Base-by-base conservation (phyloP, 495 filamentous ascomycete species). In the Tuber aestivum region DNA sequence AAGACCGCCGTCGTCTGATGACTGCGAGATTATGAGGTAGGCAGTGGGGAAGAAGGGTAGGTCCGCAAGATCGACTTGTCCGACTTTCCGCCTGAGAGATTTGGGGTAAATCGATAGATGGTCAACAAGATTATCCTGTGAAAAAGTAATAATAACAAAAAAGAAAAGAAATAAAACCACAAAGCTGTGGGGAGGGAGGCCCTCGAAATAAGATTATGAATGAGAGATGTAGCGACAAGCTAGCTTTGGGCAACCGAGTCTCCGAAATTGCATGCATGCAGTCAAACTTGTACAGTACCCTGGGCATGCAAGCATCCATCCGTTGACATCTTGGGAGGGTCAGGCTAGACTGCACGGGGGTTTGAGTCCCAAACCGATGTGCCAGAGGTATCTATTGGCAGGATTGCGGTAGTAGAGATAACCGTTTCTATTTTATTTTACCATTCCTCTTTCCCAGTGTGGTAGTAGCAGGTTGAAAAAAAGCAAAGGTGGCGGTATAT, bases 281-380 rank as follows among this genome's bases (percentile, higher is more conserved):
- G 76, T 78, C 75, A 77, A 78, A 77, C 70, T 78, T 72, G n/a
- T n/a, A n/a, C n/a, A n/a, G 77, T 72, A 73, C 38, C 78, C 70
- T 79, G 72, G 76, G 78, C 75, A 79, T 79, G 78, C 78, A 79
- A 79, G 74, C 78, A 79, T 79, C 78, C 77, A 79, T 71, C 42
- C 70, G 74, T 79, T 79, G 76, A 79, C 77, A 45, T 78, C 76
- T 79, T 79, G 72, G 77, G 69, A 70, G 70, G 76, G 77, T 45
- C 70, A 77, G 65, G 32, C 76, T 78, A 50, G 71, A 72, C 71
- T 69, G 77, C 76, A 79, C 77, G 72, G 74, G 77, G 77, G 77
- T 56, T 79, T 74, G 69, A 72, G 61, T 75, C 71, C 72, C 70
- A 65, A 79, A 74, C 75, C 75, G 72, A 79, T 79, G 72, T 70